phyloP scores from a whole-genome alignment of 2,329 filamentous ascomycete species.

The Fusarium piperis region DNA sequence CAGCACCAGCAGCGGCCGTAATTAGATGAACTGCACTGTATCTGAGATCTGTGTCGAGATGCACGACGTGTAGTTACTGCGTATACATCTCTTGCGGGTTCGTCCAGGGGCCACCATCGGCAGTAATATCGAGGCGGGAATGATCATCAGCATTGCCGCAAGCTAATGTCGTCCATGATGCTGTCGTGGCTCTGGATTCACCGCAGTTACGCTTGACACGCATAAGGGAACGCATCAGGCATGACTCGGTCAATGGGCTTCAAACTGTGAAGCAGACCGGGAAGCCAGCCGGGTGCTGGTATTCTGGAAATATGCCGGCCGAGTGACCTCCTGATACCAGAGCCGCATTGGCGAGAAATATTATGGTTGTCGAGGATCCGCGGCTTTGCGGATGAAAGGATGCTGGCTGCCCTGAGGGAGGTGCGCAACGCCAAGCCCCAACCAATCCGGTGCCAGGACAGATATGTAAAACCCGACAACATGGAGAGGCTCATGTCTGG shows the following conservation, averaged over 20 bases:
- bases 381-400: conserved; percentile 26
- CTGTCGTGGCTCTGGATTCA: background rate
- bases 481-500: conserved; percentile 9
- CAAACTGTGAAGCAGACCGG: conserved; percentile 6
- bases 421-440: background rate
- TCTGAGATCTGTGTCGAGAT: conserved; percentile 11
- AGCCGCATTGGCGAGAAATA: conserved; percentile 5
- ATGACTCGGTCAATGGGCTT: background rate
- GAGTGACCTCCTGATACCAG: conserved; percentile 16
- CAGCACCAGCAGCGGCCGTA: background rate
- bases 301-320: conserved; percentile 4
- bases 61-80: conserved; percentile 18
- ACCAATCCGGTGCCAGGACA: conserved; percentile 13
- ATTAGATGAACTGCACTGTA: conserved; percentile 5
- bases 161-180: conserved; percentile 1
- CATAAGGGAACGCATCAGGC: background rate
- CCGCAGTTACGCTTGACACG: background rate
- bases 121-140: conserved; percentile 11
- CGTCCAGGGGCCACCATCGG: background rate
- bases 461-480: background rate
- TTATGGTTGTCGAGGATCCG: conserved; percentile 1
- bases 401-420: conserved; percentile 16
- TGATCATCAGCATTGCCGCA: conserved; percentile 6
- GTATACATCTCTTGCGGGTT: conserved; percentile 11
- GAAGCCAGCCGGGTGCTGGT: background rate